These are phyloP conservation scores for Reticulascus tulasneorum DNA, from an alignment of 2,329 filamentous ascomycete genomes.

Conservation along the genomic window DNA sequence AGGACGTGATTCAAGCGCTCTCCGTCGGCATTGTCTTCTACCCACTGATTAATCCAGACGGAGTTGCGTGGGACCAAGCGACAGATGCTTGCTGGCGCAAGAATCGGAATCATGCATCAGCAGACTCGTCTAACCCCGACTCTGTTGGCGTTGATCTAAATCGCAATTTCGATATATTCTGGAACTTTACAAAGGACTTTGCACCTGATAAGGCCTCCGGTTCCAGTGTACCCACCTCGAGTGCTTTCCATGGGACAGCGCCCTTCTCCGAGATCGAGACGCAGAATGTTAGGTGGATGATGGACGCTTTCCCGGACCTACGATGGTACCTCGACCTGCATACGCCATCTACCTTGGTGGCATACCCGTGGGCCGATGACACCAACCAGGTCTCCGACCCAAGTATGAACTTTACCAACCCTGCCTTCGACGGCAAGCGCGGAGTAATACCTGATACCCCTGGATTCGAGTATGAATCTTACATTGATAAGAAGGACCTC, in stretches of 20 bases:
- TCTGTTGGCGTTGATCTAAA: slow-evolving; percentile 48
- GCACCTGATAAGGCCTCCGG: slow-evolving; percentile 29
- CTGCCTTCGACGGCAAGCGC: slow-evolving; percentile 38
- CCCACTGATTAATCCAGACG: slow-evolving; percentile 49
- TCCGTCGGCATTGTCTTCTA: slow-evolving; percentile 48
- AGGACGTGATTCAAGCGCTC: slow-evolving; percentile 46
- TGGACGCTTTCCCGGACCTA: slow-evolving; percentile 40
- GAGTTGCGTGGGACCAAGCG: slow-evolving; percentile 46
- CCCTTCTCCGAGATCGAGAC: slow-evolving; percentile 46
- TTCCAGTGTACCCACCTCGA: slow-evolving; percentile 25
- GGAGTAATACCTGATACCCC: slow-evolving; percentile 31
- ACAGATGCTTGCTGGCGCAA: slow-evolving; percentile 50
- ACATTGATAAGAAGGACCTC: slow-evolving; percentile 18
- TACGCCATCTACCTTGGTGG: slow-evolving; percentile 39
- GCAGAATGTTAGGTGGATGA: slow-evolving; percentile 41
- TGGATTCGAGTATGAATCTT: slow-evolving; percentile 27
- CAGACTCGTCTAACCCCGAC: slow-evolving; percentile 11
- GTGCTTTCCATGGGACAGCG: slow-evolving; percentile 39
- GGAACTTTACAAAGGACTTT: slow-evolving; percentile 45
- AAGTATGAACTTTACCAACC: slow-evolving; percentile 41
- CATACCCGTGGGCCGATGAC: slow-evolving; percentile 47
- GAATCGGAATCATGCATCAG: slow-evolving; percentile 43
- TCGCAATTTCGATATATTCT: slow-evolving; percentile 54
- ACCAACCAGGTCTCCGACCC: slow-evolving; percentile 35
- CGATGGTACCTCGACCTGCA: slow-evolving; percentile 49